Percentiles rank a stretch among this genome's conserved stretches.
Evolutionary conservation across 2,329 filamentous ascomycete genomes (phyloP).

Genomic region (Alternaria sp.): DNA sequence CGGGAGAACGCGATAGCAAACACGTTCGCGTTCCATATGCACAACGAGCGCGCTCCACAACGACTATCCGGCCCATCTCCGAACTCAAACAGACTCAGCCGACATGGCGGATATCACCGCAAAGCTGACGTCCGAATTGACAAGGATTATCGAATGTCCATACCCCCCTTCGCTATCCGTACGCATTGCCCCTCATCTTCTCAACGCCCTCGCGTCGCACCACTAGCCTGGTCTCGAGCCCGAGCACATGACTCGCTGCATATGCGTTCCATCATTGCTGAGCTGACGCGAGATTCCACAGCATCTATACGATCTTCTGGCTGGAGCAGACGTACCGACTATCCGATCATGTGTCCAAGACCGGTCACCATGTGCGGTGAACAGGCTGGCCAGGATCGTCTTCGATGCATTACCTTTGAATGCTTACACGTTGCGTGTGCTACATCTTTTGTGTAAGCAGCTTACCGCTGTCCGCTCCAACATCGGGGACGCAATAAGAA

Average conservation of each 20-base stretch:
- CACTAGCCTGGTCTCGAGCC: conserved; percentile 1
- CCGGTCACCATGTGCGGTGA: conserved; percentile 60
- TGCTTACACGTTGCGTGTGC: conserved; percentile 59
- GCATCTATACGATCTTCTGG: conserved; percentile 49
- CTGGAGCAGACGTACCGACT: conserved; percentile 40
- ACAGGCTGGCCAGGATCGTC: conserved; percentile 52
- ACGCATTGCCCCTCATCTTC: conserved; percentile 32
- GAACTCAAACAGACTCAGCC: conserved; percentile 10
- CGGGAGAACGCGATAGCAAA: conserved; percentile 27
- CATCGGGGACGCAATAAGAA: neutral
- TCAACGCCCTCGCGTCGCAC: conserved; percentile 19
- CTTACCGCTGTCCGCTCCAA: conserved; percentile 2
- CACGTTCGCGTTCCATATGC: conserved; percentile 14
- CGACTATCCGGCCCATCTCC: conserved; percentile 13
- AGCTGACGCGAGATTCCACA: conserved; percentile 39
- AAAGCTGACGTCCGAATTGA: conserved; percentile 53
- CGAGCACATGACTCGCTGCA: conserved; percentile 32
- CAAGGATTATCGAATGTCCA: conserved; percentile 57
- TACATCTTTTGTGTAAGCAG: conserved; percentile 58
- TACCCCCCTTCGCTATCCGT: conserved; percentile 63
- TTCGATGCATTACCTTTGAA: conserved; percentile 61
- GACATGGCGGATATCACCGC: conserved; percentile 28
- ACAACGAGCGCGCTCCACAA: conserved; percentile 18
- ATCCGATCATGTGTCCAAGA: conserved; percentile 57
- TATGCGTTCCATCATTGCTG: conserved; percentile 21